Base-by-base conservation (phyloP, 2,329 filamentous ascomycete species). In the Ceratocystis ficicola region DNA sequence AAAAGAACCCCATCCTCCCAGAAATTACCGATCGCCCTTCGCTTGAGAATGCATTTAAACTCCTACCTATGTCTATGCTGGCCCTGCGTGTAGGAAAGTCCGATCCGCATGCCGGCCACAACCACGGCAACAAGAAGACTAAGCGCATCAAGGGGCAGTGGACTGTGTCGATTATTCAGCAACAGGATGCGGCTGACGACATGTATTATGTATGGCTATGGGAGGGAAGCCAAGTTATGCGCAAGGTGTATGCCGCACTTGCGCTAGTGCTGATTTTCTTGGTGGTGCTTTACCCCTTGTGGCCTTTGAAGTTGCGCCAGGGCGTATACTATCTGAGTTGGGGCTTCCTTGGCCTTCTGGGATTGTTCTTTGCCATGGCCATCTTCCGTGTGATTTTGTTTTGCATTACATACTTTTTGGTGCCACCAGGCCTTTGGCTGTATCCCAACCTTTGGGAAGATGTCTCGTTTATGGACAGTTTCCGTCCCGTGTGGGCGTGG, bases 361-460 rank as follows among this genome's bases (percentile, higher is more conserved):
- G 89, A 66, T 78, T 96, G 62, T 99, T 99, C 84, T 97, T 99
- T 76, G 84, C 86, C 73, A 97, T 99, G 94, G 89, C 93, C 5
- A 95, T 99, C 73, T 91, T 99, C 83, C 86, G 94, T 68, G 82
- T 97, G 66, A 95, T 99, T 68, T 80, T 99, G 32, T 99, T 99
- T 79, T 87, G 90, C 74, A 77, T 95, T 74, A 97, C 94, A 25
- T 91, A 95, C 76, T 95, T 97, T 73, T 81, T 82, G 17, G 81
- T 85, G 0, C 79, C 92, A 2, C 94, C 94, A 2, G 94, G 94
- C 72, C 81, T 99, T n/a, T 99, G 94, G 94, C 81, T 99, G 57
- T 99, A 93, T 77, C 94, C 94, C 62, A 99, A 99, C 74, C 79
- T 99, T 22, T 99, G 96, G 79, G 94, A 99, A 75, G 94, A 99